Conservation (phyloP, 352 stramenopile genomes). For the Pythium myriotylum region DNA sequence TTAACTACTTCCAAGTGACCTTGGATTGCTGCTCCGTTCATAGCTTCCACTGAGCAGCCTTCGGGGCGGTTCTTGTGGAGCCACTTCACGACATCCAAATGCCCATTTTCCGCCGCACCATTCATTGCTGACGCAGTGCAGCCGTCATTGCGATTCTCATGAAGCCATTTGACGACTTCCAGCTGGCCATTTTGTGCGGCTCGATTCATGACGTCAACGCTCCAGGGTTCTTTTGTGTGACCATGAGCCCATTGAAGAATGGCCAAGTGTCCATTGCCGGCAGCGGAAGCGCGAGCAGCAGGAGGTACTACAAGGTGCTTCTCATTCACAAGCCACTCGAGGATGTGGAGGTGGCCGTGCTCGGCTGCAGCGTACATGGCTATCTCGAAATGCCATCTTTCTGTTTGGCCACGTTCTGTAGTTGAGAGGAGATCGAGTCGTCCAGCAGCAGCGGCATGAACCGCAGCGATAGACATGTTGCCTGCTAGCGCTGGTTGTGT, state of each 20-base stretch:
- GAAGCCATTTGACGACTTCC: conserved; percentile 14
- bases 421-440: neutral
- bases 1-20: conserved; percentile 11
- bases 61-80: conserved; percentile 3
- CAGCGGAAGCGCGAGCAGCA: neutral
- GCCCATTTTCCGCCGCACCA: neutral
- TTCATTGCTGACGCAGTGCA: conserved; percentile 9
- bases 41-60: conserved; percentile 5
- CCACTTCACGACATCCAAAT: conserved; percentile 15
- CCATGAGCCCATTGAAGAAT: conserved; percentile 10
- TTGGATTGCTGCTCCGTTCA: conserved; percentile 7
- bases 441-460: conserved; percentile 1
- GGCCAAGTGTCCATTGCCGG: conserved; percentile 3
- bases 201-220: conserved; percentile 6
- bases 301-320: neutral
- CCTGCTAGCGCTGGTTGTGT: neutral
- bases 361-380: conserved; percentile 6
- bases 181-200: conserved; percentile 2
- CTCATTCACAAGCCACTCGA: conserved; percentile 6
- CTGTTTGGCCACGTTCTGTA: neutral
- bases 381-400: conserved; percentile 6
- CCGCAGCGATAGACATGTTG: neutral
- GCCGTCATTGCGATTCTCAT: conserved; percentile 6
- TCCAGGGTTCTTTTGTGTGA: neutral
- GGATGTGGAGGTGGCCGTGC: conserved; percentile 11